Evolutionary conservation across 2,329 filamentous ascomycete species (phyloP).

Genomic region (Pseudogymnoascus sp.): DNA sequence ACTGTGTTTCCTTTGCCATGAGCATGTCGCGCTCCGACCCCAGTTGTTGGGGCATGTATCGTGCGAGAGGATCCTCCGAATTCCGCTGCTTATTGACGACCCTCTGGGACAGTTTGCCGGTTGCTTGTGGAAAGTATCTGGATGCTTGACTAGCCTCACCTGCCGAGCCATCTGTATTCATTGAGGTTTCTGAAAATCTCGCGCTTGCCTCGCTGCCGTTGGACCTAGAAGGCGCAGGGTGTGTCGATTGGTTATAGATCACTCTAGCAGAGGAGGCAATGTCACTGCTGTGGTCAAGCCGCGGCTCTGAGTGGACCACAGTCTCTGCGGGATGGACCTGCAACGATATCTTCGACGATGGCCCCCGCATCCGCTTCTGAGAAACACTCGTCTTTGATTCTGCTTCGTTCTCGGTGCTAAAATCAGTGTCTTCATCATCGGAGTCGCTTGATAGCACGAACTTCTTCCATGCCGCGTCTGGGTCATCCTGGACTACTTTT

Average conservation of each 20-base stretch:
- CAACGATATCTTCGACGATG: neutral
- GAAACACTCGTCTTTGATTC: neutral
- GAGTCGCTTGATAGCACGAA: constrained; percentile 22
- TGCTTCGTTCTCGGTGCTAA: neutral
- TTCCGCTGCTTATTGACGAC: neutral
- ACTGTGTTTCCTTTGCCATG: neutral
- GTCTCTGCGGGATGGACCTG: neutral
- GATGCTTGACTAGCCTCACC: neutral
- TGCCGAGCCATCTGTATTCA: neutral
- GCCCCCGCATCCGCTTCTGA: neutral
- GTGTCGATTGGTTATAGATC: neutral
- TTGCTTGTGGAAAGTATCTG: neutral
- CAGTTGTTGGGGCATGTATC: neutral
- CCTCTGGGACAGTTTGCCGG: neutral
- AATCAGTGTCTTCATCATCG: neutral
- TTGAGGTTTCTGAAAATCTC: neutral
- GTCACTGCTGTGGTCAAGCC: neutral
- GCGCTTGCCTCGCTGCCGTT: neutral
- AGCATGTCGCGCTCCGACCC: neutral
- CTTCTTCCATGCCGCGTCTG: constrained; percentile 22
- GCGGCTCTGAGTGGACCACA: neutral
- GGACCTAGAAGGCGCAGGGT: neutral
- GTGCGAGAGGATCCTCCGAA: neutral
- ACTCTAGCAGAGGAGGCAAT: neutral
- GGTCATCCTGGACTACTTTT: constrained; percentile 9